Evolutionary conservation across 176 grass and related monocot genomes (phyloP), one percentile per base, ranked within the genome.

Genomic region (Cymbopogon citratus): DNA sequence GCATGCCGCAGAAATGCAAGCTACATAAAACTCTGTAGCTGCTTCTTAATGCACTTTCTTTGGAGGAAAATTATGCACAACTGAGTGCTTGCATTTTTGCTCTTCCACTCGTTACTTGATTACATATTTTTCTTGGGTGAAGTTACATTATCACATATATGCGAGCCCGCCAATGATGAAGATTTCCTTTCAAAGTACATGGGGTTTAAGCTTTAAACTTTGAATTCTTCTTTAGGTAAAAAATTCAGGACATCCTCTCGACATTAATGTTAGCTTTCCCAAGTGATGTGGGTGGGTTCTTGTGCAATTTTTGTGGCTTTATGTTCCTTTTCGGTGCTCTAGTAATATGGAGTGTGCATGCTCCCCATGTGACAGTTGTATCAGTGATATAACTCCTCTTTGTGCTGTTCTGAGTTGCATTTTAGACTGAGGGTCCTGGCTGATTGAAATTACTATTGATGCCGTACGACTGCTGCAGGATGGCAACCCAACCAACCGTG

Each of bases 401-500:
- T 67, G 12, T 74, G 46, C 23, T 80, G 33, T 59, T 16, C 33
- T 74, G 69, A 40, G 52, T 9, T 54, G 68, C 64, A 16, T 61
- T 21, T 24, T 67, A 12, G 15, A 14, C 63, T 23, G 49, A 82
- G 68, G 43, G 57, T 45, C 72, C 14, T 56, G 45, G 28, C 44
- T 82, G 54, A 63, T 16, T 65, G 14, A 34, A 62, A 25, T 78
- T 76, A 73, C 72, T 46, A 27, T 27, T 63, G 59, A 62, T 71
- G 57, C 66, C n/a, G 27, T 86, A 69, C 45, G 23, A 16, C 41
- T 25, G 2, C 70, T 81, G 79, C 82, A 94, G 92, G 88, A 92
- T 93, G 90, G 88, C 85, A 64, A 89, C 66, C 78, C 95, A 94
- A 67, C 88, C 84, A 2, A 52, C 61, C 14, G 39, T 44, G 44